Base-by-base conservation (phyloP, 495 filamentous ascomycete species). In the Trichoderma gamsii region DNA sequence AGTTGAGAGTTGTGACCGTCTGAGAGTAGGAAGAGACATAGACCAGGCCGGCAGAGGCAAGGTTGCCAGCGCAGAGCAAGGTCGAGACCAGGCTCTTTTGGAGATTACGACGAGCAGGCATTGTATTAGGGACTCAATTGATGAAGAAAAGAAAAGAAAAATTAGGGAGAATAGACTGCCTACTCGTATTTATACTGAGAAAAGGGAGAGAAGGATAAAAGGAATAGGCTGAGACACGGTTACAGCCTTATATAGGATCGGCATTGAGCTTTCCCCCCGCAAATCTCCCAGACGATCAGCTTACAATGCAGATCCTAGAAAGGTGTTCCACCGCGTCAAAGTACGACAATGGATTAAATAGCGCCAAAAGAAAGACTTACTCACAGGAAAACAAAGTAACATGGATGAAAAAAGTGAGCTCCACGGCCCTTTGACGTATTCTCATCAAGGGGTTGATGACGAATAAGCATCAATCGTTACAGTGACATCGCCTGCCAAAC, bases 1-100 rank as follows among this genome's bases (percentile, higher is more conserved):
- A 80, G 61, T 79, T 73, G 25, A 89, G 79, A 16, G 83, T 81
- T 68, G 85, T 85, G 71, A 89, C 75, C 41, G 77, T 80, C 61
- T 87, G 86, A 66, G 78, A 78, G 80, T 90, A 90, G 29, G 87
- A 87, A 15, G 85, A 81, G 68, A 83, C 85, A 76, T 84, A 88
- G 73, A 90, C 79, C 63, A 77, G 79, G 56, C 71, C 76, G 52
- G 79, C 75, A 35, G 75, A 76, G 38, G 75, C 71, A 46, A 74
- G 71, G 69, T 71, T 70, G 66, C 72, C 72, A 66, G 78, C 71
- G 63, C 69, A 69, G 46, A 78, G 73, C n/a, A 66, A 16, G 7
- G 65, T 32, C 16, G 67, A 29, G 56, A 32, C 56, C 25, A 61
- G 56, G 56, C 56, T 61, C 56, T 61, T 61, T 13, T 32, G 56